Conservation (phyloP, 306 rosid genomes). For the Astragalus glycyphyllos region DNA sequence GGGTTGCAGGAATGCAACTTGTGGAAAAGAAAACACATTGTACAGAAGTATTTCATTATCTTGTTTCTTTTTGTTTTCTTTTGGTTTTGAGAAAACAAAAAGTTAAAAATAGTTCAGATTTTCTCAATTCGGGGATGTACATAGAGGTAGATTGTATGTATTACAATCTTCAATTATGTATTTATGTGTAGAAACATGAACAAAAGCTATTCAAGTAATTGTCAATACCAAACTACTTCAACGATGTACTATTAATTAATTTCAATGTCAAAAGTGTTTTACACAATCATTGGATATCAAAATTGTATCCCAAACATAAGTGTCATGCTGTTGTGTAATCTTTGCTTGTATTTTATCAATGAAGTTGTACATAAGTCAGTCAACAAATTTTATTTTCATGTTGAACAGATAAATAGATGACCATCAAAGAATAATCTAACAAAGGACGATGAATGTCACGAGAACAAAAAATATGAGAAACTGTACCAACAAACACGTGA, state of each 20-base stretch:
- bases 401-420: constrained; percentile 2
- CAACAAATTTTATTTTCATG: neutral
- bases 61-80: neutral
- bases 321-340: neutral
- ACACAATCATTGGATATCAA: neutral
- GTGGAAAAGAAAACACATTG: constrained; percentile 4
- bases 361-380: constrained; percentile 1
- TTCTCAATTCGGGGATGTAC: too few relatives aligned
- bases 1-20: constrained; percentile 27
- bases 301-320: neutral
- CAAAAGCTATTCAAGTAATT: too few relatives aligned
- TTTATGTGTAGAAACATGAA: too few relatives aligned
- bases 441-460: constrained; percentile 12
- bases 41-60: neutral
- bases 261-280: neutral
- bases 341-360: constrained; percentile 2
- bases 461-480: constrained; percentile 7
- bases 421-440: neutral
- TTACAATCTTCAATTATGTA: too few relatives aligned
- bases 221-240: neutral
- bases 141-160: too few relatives aligned
- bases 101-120: neutral
- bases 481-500: constrained; percentile 4
- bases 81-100: neutral
- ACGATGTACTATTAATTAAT: neutral